A percentile compares a stretch with the other conserved stretches of the same genome.
Evolutionary conservation across 1,284 basidiomycete species (phyloP).

Genomic region (Trichosporon faecale): DNA sequence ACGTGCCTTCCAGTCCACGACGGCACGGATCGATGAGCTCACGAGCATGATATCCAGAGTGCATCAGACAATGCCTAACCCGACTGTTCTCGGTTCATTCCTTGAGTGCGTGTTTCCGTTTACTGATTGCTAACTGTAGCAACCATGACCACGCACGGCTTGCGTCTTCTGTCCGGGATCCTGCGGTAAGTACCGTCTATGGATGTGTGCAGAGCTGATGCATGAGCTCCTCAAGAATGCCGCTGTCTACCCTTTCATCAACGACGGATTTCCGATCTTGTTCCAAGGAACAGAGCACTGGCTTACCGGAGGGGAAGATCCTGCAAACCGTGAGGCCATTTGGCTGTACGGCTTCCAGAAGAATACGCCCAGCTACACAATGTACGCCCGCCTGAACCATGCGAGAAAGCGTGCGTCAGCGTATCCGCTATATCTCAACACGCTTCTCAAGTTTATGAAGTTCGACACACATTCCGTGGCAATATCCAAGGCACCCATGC

Average conservation of each 20-base stretch:
- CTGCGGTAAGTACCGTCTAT: conserved; percentile 26
- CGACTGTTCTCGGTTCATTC: conserved; percentile 53
- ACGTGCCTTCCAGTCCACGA: conserved; percentile 39
- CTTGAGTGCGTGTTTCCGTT: conserved; percentile 45
- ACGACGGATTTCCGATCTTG: conserved; percentile 59
- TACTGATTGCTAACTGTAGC: conserved; percentile 26
- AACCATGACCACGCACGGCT: conserved; percentile 55
- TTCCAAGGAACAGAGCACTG: conserved; percentile 61
- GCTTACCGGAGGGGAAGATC: conserved; percentile 55
- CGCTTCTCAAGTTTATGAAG: conserved; percentile 56
- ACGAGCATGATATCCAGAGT: conserved; percentile 42
- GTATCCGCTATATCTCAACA: conserved; percentile 58
- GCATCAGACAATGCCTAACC: conserved; percentile 43
- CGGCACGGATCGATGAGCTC: conserved; percentile 37
- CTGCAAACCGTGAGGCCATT: conserved; percentile 50
- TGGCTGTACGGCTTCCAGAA: conserved; percentile 54
- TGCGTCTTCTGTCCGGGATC: conserved; percentile 39
- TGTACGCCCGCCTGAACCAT: conserved; percentile 60
- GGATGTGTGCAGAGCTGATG: conserved; percentile 10
- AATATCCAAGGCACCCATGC: conserved; percentile 64
- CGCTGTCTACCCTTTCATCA: conserved; percentile 52
- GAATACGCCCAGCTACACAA: conserved; percentile 55
- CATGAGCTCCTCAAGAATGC: conserved; percentile 53
- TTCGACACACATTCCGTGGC: conserved; percentile 56
- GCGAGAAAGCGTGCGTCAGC: conserved; percentile 62